Evolutionary conservation across 2,329 filamentous ascomycete genomes (phyloP), one percentile per base, ranked within the genome.

Genomic region (Aspergillus alliaceus): DNA sequence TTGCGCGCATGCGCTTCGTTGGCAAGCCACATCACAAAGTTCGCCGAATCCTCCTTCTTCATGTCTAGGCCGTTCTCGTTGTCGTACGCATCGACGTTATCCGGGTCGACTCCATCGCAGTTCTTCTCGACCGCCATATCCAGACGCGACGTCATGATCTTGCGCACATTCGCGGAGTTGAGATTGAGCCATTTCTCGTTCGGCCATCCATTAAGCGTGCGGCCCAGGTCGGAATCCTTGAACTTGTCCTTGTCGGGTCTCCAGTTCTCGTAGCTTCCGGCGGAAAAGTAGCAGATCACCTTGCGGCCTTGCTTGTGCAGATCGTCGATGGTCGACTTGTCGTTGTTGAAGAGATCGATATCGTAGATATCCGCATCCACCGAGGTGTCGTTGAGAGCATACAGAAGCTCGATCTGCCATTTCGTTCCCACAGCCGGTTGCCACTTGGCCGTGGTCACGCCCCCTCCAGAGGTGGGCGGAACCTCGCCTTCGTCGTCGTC

Each of bases 281-380:
- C 87, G 51, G 85, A 88, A 75, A 91, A 91, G 74, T 91, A 91
- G 77, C 89, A 91, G 57, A 91, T 86, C 53, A 90, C 83, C 59
- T 83, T 85, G 66, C 83, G 83, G 8, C 80, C 82, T 27, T 78
- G 66, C 3, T 63, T 61, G 40, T 86, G 81, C 14, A 87, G 74
- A 5, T 70, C 68, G 3, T 71, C 59, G 51, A 87, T 82, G 1
- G 74, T 79, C 6, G 72, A 66, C 14, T 75, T 73, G 6, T 75
- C 70, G 51, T 82, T 84, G 56, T 81, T 76, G 69, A 87, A 85
- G 12, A 86, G 76, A 58, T 85, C 79, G 57, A 89, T 86, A 69
- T 88, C 86, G 69, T 82, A 88, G 44, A 88, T 75, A 4, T 77
- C 74, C 0, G 85, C 82, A 59, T 87, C 75, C 8, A 80, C 55